Percentiles rank a stretch among this genome's conserved stretches.
phyloP scores from a whole-genome alignment of 2,329 filamentous ascomycete species.

The Colletotrichum cuscutae region DNA sequence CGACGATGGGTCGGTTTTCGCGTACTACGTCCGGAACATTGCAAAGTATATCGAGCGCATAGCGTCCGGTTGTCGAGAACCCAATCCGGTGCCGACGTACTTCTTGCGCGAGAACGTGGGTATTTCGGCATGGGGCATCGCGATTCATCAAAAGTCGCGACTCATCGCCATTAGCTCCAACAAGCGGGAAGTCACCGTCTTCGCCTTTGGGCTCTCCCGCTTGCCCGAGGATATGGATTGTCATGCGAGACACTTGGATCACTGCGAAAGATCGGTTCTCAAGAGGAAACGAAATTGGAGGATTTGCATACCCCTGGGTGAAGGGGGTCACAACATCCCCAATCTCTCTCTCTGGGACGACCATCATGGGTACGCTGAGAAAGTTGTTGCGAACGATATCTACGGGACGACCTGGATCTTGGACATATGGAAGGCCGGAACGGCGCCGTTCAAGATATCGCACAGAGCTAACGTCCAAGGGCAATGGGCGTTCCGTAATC shows the following conservation, averaged over 20 bases:
- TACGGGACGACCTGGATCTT: slow-evolving; percentile 59
- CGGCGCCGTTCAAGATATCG: slow-evolving; percentile 24
- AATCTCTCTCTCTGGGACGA: slow-evolving; percentile 63
- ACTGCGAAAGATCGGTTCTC: slow-evolving; percentile 48
- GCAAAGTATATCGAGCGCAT: slow-evolving; percentile 52
- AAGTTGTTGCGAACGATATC: slow-evolving; percentile 63
- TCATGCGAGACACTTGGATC: slow-evolving; percentile 33
- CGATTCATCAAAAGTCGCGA: slow-evolving; percentile 82
- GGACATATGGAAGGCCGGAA: slow-evolving; percentile 59
- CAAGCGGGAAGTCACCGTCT: slow-evolving; percentile 63
- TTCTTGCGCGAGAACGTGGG: slow-evolving; percentile 84
- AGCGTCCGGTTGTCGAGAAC: slow-evolving; percentile 10
- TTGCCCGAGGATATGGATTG: slow-evolving; percentile 34
- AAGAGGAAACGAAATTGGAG: slow-evolving; percentile 59
- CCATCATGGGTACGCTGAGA: slow-evolving; percentile 57
- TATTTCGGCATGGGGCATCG: slow-evolving; percentile 87
- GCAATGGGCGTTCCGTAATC: slow-evolving; percentile 34
- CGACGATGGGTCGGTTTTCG: slow-evolving; percentile 81
- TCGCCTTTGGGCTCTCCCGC: slow-evolving; percentile 55
- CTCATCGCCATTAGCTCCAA: slow-evolving; percentile 90
- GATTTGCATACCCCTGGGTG: slow-evolving; percentile 56
- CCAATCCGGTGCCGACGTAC: slow-evolving; percentile 45
- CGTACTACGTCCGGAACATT: slow-evolving; percentile 71
- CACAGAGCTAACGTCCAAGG: slow-evolving; percentile 19
- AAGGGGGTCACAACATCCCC: slow-evolving; percentile 58